These are phyloP conservation scores for Sporothrix inflata DNA, from an alignment of 2,329 filamentous ascomycete genomes.

Conservation along the genomic window DNA sequence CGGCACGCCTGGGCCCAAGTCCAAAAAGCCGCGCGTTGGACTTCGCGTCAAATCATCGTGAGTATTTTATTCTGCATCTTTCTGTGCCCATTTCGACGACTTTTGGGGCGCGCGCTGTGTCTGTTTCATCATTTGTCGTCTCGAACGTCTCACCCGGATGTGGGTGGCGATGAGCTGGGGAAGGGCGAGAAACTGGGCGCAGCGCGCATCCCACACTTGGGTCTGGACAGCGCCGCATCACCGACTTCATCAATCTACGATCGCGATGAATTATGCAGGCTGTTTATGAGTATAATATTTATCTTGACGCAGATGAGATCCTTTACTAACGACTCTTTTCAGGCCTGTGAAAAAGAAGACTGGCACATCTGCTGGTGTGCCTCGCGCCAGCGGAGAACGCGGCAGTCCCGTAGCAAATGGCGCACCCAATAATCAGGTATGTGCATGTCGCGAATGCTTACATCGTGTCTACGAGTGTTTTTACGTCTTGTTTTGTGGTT, in stretches of 20 bases:
- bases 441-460: constrained; percentile 36
- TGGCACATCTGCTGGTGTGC: constrained; percentile 69
- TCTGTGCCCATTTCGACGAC: constrained; percentile 23
- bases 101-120: neutral
- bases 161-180: constrained; percentile 14
- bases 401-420: constrained; percentile 65
- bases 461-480: neutral
- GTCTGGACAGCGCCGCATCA: neutral
- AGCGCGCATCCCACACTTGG: neutral
- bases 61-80: constrained; percentile 45
- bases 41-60: constrained; percentile 71
- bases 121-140: constrained; percentile 9
- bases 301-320: neutral
- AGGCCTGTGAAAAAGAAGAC: constrained; percentile 79
- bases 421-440: constrained; percentile 57
- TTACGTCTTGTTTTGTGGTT: constrained; percentile 30
- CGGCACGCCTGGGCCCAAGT: constrained; percentile 60
- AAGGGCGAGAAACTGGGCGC: neutral
- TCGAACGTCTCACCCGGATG: constrained; percentile 13
- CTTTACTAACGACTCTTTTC: constrained; percentile 34
- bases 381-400: constrained; percentile 66
- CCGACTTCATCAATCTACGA: neutral
- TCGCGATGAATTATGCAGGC: neutral
- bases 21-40: constrained; percentile 64
- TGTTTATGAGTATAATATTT: neutral